Percentiles rank a stretch among this genome's conserved stretches.
Conservation (phyloP, 139 green algal species). For the Nannochloris sp. region DNA sequence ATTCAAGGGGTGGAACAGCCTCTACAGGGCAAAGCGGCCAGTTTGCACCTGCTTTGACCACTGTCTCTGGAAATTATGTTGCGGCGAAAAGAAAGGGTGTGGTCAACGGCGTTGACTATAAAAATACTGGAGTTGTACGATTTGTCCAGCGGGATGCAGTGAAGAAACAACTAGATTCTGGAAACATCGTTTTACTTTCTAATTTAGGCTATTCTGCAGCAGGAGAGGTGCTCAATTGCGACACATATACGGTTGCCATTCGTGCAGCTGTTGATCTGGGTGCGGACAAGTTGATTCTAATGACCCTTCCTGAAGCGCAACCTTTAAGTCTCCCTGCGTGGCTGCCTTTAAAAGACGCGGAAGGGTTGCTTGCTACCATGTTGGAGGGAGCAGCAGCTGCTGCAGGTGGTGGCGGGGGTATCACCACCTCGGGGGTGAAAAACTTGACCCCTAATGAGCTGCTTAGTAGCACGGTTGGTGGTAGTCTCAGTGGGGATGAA, state of each 20-base stretch:
- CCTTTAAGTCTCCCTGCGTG: slow-evolving; percentile 57
- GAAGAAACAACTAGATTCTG: slow-evolving; percentile 61
- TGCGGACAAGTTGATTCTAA: slow-evolving; percentile 91
- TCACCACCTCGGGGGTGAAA: too few species aligned
- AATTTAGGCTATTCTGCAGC: slow-evolving; percentile 63
- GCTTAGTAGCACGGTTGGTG: too few species aligned
- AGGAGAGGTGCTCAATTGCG: slow-evolving; percentile 90
- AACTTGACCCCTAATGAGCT: too few species aligned
- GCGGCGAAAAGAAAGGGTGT: slow-evolving; percentile 81
- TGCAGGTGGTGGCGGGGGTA: background rate
- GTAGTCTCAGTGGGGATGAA: too few species aligned
- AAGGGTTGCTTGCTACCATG: slow-evolving; percentile 39
- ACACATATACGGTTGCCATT: slow-evolving; percentile 42
- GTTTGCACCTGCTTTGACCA: slow-evolving; percentile 24
- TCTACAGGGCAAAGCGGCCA: slow-evolving; percentile 35
- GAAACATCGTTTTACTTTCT: slow-evolving; percentile 82
- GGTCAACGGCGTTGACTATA: slow-evolving; percentile 86
- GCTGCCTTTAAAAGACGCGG: slow-evolving; percentile 67
- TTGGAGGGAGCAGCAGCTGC: background rate
- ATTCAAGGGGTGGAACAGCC: slow-evolving; percentile 2
- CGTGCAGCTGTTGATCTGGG: slow-evolving; percentile 48
- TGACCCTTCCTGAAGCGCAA: slow-evolving; percentile 59
- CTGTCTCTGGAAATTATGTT: slow-evolving; percentile 90
- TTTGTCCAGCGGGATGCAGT: slow-evolving; percentile 72
- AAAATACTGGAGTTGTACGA: slow-evolving; percentile 52